phyloP scores from a whole-genome alignment of 129 eudicot species.

The Flaveria ramosissima region DNA sequence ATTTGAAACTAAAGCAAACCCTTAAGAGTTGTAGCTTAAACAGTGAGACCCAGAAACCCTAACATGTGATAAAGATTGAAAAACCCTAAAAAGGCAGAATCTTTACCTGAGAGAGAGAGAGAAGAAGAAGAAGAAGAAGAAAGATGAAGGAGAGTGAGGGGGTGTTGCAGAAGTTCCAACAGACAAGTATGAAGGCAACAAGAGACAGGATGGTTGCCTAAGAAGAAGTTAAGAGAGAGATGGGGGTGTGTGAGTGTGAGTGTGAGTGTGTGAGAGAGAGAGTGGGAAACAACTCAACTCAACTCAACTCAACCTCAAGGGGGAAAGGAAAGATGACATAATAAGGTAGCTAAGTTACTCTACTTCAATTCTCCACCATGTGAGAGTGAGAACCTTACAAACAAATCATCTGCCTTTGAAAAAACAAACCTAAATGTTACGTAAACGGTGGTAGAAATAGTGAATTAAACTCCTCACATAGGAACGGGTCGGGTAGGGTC shows the following conservation, averaged over 20 bases:
- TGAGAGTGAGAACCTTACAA: slow-evolving; percentile 40
- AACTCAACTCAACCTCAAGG: slow-evolving; percentile 34
- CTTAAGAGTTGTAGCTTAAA: neutral
- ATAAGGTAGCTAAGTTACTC: slow-evolving; percentile 32
- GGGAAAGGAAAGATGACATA: slow-evolving; percentile 36
- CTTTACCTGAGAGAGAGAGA: slow-evolving; percentile 29
- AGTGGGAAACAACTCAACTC: slow-evolving; percentile 25
- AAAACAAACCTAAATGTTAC: slow-evolving; percentile 11
- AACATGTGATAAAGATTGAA: slow-evolving; percentile 5
- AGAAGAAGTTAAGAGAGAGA: slow-evolving; percentile 49
- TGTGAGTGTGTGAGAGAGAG: slow-evolving; percentile 23
- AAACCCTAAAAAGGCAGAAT: slow-evolving; percentile 27
- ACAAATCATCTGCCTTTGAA: slow-evolving; percentile 24
- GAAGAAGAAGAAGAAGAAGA: neutral
- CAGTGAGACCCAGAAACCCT: neutral
- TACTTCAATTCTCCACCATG: slow-evolving; percentile 31
- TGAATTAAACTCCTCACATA: neutral
- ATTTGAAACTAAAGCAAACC: slow-evolving; percentile 28
- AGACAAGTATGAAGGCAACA: slow-evolving; percentile 57
- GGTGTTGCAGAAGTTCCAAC: slow-evolving; percentile 49
- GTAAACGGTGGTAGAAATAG: slow-evolving; percentile 5
- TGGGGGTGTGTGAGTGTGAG: slow-evolving; percentile 1
- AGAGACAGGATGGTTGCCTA: slow-evolving; percentile 95
- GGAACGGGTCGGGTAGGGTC: neutral
- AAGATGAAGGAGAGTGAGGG: slow-evolving; percentile 27